A percentile compares a stretch with the other conserved stretches of the same genome.
phyloP scores from a whole-genome alignment of 805 yeast genomes.

The Schizosaccharomyces japonicus region DNA sequence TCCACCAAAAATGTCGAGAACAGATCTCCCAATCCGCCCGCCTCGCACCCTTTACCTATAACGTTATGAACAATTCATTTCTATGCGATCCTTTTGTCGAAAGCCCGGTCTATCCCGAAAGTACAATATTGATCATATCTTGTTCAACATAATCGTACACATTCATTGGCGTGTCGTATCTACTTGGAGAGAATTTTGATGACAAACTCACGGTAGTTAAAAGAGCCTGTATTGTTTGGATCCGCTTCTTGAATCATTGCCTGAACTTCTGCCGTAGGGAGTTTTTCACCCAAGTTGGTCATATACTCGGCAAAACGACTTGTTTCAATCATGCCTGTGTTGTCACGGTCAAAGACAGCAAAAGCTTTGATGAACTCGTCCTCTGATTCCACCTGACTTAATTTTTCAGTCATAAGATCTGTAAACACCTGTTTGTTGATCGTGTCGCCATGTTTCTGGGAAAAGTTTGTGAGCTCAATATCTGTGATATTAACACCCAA shows the following conservation, averaged over 20 bases:
- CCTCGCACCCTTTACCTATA: no score
- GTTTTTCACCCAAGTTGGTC: conserved; percentile 90
- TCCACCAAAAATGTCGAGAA: no score
- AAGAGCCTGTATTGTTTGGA: conserved; percentile 45
- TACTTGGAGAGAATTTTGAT: conserved; percentile 29
- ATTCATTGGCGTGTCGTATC: no score
- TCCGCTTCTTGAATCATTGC: conserved; percentile 93
- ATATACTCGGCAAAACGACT: conserved; percentile 91
- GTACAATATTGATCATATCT: no score
- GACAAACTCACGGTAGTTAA: conserved; percentile 89
- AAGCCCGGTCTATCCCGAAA: no score
- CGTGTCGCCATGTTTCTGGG: conserved; percentile 86
- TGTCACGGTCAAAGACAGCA: conserved; percentile 81
- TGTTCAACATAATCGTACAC: no score
- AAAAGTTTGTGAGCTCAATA: conserved; percentile 78
- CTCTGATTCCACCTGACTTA: conserved; percentile 33
- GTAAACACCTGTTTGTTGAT: conserved; percentile 78
- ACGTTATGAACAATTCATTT: no score
- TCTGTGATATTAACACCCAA: conserved; percentile 40
- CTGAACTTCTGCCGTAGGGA: conserved; percentile 92
- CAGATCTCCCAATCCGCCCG: no score
- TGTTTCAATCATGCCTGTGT: conserved; percentile 89
- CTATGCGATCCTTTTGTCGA: no score
- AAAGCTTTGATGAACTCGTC: conserved; percentile 94
- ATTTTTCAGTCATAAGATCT: conserved; percentile 22